Evolutionary conservation across 441 rosid genomes (phyloP).

Genomic region (Theobroma grandiflorum): DNA sequence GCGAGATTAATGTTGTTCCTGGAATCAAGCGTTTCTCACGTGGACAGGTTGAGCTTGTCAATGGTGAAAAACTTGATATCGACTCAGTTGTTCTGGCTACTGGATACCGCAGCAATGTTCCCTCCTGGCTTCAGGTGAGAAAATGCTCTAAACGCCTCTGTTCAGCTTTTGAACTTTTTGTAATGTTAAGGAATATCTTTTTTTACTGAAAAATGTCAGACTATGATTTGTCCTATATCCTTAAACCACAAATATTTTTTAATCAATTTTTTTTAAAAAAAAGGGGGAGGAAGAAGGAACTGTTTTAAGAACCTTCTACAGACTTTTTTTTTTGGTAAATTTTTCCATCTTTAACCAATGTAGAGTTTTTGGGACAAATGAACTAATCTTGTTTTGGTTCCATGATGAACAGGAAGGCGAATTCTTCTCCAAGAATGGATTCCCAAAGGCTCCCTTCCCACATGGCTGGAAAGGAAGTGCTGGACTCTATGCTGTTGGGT

Average conservation of each 20-base stretch:
- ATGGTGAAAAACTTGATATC: conserved; percentile 58
- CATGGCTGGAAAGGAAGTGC: conserved; percentile 84
- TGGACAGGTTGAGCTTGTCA: conserved; percentile 64
- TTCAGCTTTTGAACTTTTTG: neutral
- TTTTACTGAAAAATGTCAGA: neutral
- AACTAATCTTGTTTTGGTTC: conserved; percentile 31
- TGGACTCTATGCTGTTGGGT: conserved; percentile 93
- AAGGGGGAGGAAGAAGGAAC: neutral
- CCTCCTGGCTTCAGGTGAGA: conserved; percentile 77
- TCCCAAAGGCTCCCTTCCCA: conserved; percentile 71
- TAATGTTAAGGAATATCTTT: neutral
- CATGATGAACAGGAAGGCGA: conserved; percentile 62
- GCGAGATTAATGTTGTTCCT: conserved; percentile 68
- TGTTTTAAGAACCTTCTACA: conserved; percentile 10
- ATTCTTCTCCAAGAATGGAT: conserved; percentile 79
- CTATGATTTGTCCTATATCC: neutral
- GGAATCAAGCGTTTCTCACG: conserved; percentile 64
- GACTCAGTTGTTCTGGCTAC: conserved; percentile 75
- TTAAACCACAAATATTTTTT: neutral
- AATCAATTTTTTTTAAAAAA: neutral
- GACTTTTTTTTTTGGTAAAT: neutral
- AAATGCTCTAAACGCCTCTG: conserved; percentile 26
- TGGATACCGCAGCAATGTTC: conserved; percentile 89
- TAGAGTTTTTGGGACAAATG: conserved; percentile 15
- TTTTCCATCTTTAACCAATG: neutral